phyloP scores from a whole-genome alignment of 192 early-diverging fungal species.

The Podila clonocystis region DNA sequence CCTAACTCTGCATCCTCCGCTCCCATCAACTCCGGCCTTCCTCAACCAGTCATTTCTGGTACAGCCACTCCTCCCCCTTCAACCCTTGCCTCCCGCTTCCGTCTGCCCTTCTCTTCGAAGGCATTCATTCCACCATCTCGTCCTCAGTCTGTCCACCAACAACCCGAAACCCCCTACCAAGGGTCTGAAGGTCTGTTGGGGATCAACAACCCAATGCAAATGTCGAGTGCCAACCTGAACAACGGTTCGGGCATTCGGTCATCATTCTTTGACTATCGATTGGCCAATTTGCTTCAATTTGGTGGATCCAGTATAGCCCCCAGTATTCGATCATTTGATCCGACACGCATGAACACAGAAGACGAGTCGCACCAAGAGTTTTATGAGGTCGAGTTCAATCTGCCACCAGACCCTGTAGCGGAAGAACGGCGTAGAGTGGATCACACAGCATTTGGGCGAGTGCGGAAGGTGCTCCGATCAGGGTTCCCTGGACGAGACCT shows the following conservation, averaged over 20 bases:
- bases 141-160: slow-evolving; percentile 37
- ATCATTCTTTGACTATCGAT: slow-evolving; percentile 45
- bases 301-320: slow-evolving; percentile 42
- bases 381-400: slow-evolving; percentile 49
- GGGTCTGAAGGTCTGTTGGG: slow-evolving; percentile 18
- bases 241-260: slow-evolving; percentile 35
- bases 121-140: slow-evolving; percentile 47
- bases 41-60: background rate
- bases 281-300: slow-evolving; percentile 31
- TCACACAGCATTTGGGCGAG: slow-evolving; percentile 26
- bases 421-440: slow-evolving; percentile 25
- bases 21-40: background rate
- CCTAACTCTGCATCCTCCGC: slow-evolving; percentile 17
- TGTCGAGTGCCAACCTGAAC: slow-evolving; percentile 22
- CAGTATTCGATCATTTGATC: slow-evolving; percentile 47
- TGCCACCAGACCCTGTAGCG: slow-evolving; percentile 16
- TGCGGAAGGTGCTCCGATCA: slow-evolving; percentile 35
- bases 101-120: slow-evolving; percentile 41
- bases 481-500: slow-evolving; percentile 46
- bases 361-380: slow-evolving; percentile 27
- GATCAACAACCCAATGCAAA: slow-evolving; percentile 49
- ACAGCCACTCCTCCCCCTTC: slow-evolving; percentile 18
- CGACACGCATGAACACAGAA: slow-evolving; percentile 9
- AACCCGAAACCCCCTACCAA: background rate
- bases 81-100: slow-evolving; percentile 34